Conservation (phyloP, 75 land plant genomes). For the Pseudotsuga menziesii region DNA sequence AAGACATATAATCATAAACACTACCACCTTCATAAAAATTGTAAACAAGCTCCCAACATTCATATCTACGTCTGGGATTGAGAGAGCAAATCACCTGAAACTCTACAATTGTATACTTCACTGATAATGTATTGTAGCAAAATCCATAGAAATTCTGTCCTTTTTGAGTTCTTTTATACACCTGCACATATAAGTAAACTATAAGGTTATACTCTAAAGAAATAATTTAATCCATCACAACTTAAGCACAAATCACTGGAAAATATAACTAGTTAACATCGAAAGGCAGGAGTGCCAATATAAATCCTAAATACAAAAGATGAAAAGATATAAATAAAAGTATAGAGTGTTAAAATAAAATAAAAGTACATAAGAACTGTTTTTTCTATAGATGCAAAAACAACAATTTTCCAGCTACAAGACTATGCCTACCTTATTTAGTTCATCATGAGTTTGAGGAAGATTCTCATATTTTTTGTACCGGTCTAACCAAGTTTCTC, state of each 20-base stretch:
- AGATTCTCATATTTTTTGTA: conserved; percentile 92
- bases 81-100: conserved; percentile 54
- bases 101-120: conserved; percentile 87
- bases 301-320: too few relatives aligned
- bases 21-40: too few relatives aligned
- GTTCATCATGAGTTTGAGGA: conserved; percentile 49
- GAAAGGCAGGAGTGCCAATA: too few relatives aligned
- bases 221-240: neutral
- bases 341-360: too few relatives aligned
- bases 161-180: conserved; percentile 58
- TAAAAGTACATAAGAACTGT: neutral
- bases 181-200: conserved; percentile 27
- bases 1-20: too few relatives aligned
- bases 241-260: neutral
- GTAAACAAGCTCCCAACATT: too few relatives aligned
- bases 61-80: too few relatives aligned
- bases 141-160: conserved; percentile 74
- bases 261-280: too few relatives aligned
- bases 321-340: too few relatives aligned
- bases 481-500: conserved; percentile 73
- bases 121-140: conserved; percentile 69
- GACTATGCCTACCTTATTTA: conserved; percentile 47
- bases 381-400: neutral
- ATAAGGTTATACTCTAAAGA: neutral
- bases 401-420: neutral